phyloP scores from a whole-genome alignment of 305 asterid genomes.

The Stenogyne calaminthoides region DNA sequence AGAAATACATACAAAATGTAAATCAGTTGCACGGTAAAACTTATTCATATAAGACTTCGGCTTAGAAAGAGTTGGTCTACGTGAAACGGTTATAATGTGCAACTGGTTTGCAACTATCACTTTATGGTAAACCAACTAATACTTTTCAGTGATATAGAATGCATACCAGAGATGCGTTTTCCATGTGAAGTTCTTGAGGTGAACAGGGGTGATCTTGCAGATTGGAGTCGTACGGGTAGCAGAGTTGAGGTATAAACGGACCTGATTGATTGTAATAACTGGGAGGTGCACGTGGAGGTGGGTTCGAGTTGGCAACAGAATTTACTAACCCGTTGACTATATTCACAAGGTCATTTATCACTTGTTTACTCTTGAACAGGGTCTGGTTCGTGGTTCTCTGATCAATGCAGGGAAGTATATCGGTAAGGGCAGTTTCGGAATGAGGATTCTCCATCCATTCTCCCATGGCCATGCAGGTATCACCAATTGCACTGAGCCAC shows the following conservation, averaged over 20 bases:
- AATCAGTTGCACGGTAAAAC: no score
- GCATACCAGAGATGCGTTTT: constrained; percentile 74
- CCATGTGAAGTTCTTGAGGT: constrained; percentile 58
- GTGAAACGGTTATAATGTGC: no score
- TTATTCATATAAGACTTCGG: no score
- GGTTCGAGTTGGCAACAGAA: constrained; percentile 68
- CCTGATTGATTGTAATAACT: constrained; percentile 76
- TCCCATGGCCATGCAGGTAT: constrained; percentile 88
- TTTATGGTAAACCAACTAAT: background rate
- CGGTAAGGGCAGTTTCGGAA: constrained; percentile 84
- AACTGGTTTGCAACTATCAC: no score
- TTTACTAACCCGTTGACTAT: constrained; percentile 62
- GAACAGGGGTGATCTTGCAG: constrained; percentile 66
- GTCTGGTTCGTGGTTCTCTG: constrained; percentile 79
- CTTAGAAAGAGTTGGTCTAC: no score
- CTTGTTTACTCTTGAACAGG: constrained; percentile 70
- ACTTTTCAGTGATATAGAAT: background rate
- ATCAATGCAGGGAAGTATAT: constrained; percentile 91
- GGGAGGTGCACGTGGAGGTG: constrained; percentile 39
- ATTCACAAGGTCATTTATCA: constrained; percentile 59
- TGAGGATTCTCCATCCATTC: constrained; percentile 95
- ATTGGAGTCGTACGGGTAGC: constrained; percentile 70
- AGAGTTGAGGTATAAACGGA: constrained; percentile 63
- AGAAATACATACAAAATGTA: no score
- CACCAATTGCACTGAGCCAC: constrained; percentile 62